phyloP scores from a whole-genome alignment of 257 asterid genomes.

The Gentiana straminea region DNA sequence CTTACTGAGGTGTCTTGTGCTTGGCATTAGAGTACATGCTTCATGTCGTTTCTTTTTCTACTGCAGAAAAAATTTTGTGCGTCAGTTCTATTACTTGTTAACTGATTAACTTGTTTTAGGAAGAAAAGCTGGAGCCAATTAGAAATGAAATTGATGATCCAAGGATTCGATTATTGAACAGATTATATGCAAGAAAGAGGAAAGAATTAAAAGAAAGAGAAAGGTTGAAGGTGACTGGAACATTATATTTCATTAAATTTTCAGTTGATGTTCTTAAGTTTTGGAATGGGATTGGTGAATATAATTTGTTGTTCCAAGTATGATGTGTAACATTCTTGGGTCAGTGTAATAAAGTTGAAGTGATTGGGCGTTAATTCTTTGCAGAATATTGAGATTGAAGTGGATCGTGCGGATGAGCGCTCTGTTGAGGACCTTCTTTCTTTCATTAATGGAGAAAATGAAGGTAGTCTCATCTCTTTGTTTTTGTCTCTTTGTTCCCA shows the following conservation, averaged over 20 bases:
- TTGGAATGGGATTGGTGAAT: background rate
- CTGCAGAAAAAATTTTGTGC: constrained; percentile 6
- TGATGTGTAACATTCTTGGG: no score
- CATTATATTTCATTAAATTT: constrained; percentile 10
- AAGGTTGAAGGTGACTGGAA: constrained; percentile 55
- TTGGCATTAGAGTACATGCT: constrained; percentile 56
- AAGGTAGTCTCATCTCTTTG: constrained; percentile 27
- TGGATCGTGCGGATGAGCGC: constrained; percentile 75
- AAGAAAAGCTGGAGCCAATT: constrained; percentile 94
- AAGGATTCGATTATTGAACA: constrained; percentile 77
- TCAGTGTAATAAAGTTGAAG: no score
- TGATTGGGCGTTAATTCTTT: constrained; percentile 1
- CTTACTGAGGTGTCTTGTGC: constrained; percentile 90
- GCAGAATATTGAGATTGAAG: constrained; percentile 70
- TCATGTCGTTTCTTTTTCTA: constrained; percentile 24
- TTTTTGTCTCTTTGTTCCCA: background rate
- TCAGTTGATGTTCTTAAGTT: background rate
- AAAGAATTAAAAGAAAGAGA: constrained; percentile 81
- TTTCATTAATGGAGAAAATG: constrained; percentile 68
- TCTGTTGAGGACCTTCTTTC: constrained; percentile 92
- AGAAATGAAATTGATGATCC: constrained; percentile 91
- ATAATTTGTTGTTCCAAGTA: background rate
- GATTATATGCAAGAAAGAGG: constrained; percentile 87
- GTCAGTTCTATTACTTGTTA: constrained; percentile 11
- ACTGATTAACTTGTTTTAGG: constrained; percentile 39